phyloP scores from a whole-genome alignment of 805 yeast species.

The Yarrowia sp. region DNA sequence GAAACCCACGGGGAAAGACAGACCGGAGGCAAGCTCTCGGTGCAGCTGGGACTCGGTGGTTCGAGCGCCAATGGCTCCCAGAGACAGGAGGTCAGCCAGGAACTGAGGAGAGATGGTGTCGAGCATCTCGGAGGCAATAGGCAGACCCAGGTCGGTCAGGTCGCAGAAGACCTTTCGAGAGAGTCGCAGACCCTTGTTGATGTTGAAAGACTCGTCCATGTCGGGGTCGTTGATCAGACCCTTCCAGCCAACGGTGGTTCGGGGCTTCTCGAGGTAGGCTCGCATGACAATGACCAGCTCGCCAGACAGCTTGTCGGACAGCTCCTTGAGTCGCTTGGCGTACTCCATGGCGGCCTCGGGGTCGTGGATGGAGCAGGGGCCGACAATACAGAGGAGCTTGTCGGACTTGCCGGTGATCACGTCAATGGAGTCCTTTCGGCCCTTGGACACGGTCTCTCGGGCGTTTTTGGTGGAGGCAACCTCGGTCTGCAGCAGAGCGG shows the following conservation, averaged over 20 bases:
- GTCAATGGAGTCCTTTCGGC: slow-evolving; percentile 78
- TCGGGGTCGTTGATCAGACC: slow-evolving; percentile 98
- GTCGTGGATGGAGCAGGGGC: slow-evolving; percentile 98
- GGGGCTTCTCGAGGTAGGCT: slow-evolving; percentile 97
- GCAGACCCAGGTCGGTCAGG: slow-evolving; percentile 78
- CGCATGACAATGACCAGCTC: slow-evolving; percentile 92
- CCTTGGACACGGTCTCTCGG: slow-evolving; percentile 69
- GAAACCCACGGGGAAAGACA: slow-evolving; percentile 98
- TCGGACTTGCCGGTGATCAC: slow-evolving; percentile 81
- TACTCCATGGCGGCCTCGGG: slow-evolving; percentile 88
- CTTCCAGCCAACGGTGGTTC: slow-evolving; percentile 99
- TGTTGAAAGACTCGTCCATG: slow-evolving; percentile 87
- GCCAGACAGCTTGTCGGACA: slow-evolving; percentile 71
- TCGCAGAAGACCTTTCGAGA: slow-evolving; percentile 85
- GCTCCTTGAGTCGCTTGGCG: slow-evolving; percentile 68
- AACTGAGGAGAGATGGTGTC: slow-evolving; percentile 98
- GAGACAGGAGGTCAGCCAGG: slow-evolving; percentile 85
- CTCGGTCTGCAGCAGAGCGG: slow-evolving; percentile 88
- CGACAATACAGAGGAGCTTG: slow-evolving; percentile 85
- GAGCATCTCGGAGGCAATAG: slow-evolving; percentile 97
- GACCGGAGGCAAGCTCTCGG: slow-evolving; percentile 96
- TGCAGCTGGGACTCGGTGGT: slow-evolving; percentile 98
- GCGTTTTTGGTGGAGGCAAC: slow-evolving; percentile 67
- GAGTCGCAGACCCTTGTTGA: slow-evolving; percentile 89
- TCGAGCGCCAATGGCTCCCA: slow-evolving; percentile 99